Conservation (phyloP, 129 eudicot species). For the Solidago caesia region DNA sequence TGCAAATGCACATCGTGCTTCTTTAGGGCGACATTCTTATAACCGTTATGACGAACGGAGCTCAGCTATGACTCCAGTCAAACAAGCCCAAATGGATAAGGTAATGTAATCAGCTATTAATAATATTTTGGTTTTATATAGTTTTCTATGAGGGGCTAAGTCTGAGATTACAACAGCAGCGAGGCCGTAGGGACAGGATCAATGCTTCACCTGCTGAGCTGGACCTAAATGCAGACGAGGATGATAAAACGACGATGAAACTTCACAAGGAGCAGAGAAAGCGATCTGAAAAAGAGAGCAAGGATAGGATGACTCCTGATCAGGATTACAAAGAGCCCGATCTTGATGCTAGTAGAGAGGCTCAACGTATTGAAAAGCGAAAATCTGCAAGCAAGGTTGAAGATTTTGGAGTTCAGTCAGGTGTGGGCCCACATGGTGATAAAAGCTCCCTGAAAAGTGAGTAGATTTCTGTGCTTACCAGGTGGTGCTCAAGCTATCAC, state of each 20-base stretch:
- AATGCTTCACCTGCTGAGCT: constrained; percentile 47
- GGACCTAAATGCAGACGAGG: constrained; percentile 56
- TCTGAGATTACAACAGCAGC: constrained; percentile 45
- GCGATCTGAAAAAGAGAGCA: constrained; percentile 59
- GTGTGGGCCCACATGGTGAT: constrained; percentile 55
- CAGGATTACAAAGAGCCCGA: constrained; percentile 71
- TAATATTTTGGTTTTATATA: neutral
- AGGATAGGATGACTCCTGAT: constrained; percentile 61
- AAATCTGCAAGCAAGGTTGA: constrained; percentile 76
- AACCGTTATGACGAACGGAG: constrained; percentile 31
- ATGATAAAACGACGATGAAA: constrained; percentile 53
- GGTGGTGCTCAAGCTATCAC: neutral
- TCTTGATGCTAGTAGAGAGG: constrained; percentile 51
- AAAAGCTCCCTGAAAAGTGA: constrained; percentile 78
- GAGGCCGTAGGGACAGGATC: constrained; percentile 54
- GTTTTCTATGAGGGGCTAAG: neutral
- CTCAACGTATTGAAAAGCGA: constrained; percentile 52
- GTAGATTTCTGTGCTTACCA: constrained; percentile 20
- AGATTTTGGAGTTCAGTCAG: constrained; percentile 54
- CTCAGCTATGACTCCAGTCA: constrained; percentile 43
- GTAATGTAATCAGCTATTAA: constrained; percentile 20
- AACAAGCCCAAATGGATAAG: constrained; percentile 63
- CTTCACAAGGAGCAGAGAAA: constrained; percentile 72
- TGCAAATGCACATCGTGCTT: constrained; percentile 45
- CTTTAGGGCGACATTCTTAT: constrained; percentile 22